Percentiles rank a stretch among this genome's conserved stretches.
Conservation (phyloP, 2,329 filamentous ascomycete species). For the Periconia sp. region DNA sequence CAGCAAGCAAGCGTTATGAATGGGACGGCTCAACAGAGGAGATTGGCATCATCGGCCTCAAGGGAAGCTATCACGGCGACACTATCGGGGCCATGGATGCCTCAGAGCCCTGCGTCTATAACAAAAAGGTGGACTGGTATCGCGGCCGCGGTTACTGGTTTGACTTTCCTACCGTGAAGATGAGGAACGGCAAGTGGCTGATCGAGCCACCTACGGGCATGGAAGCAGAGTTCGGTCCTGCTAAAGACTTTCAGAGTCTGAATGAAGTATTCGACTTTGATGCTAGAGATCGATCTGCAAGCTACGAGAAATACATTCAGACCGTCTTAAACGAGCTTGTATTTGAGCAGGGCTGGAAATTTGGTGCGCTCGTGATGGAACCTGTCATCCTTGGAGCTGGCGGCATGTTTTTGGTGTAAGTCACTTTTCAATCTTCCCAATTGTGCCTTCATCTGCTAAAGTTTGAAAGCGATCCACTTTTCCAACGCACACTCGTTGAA, state of each 20-base stretch:
- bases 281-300: slow-evolving; percentile 47
- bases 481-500: slow-evolving; percentile 73
- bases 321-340: slow-evolving; percentile 60
- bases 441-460: neutral
- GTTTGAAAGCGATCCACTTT: slow-evolving; percentile 72
- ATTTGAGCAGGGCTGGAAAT: slow-evolving; percentile 64
- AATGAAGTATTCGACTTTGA: slow-evolving; percentile 43
- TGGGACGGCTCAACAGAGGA: slow-evolving; percentile 65
- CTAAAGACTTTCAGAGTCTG: slow-evolving; percentile 40
- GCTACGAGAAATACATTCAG: slow-evolving; percentile 67
- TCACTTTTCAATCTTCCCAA: slow-evolving; percentile 13
- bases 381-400: slow-evolving; percentile 81
- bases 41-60: slow-evolving; percentile 74
- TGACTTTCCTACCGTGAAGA: slow-evolving; percentile 75
- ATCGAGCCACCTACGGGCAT: slow-evolving; percentile 63
- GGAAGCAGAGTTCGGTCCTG: slow-evolving; percentile 52
- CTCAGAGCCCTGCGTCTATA: slow-evolving; percentile 77
- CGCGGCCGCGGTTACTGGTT: slow-evolving; percentile 80
- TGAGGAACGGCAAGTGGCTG: slow-evolving; percentile 70
- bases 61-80: slow-evolving; percentile 84
- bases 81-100: slow-evolving; percentile 90
- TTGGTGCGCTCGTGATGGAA: slow-evolving; percentile 81
- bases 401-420: slow-evolving; percentile 80
- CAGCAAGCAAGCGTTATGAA: slow-evolving; percentile 68
- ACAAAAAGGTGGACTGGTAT: slow-evolving; percentile 88